phyloP scores from a whole-genome alignment of 768 basidiomycete genomes.

The Ramaria sp. region DNA sequence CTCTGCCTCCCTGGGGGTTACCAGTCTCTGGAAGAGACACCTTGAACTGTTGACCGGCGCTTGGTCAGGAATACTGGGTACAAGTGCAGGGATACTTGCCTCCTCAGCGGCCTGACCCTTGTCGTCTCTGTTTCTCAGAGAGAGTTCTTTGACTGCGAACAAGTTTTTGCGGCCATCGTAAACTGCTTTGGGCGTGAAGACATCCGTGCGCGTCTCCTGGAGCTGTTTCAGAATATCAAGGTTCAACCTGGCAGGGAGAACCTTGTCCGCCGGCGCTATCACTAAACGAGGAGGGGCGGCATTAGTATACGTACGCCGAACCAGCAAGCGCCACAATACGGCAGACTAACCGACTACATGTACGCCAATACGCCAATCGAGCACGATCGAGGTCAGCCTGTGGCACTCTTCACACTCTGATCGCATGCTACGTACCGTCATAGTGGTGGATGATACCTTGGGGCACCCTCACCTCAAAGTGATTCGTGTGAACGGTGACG shows the following conservation, averaged over 20 bases:
- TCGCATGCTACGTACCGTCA: slow-evolving; percentile 44
- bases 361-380: not conserved
- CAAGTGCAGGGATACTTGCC: slow-evolving; percentile 23
- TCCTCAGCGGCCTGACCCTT: slow-evolving; percentile 29
- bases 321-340: slow-evolving; percentile 8
- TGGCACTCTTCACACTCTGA: slow-evolving; percentile 3
- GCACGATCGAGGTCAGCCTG: not conserved
- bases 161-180: slow-evolving; percentile 78
- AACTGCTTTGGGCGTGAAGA: slow-evolving; percentile 64
- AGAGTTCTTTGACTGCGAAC: slow-evolving; percentile 50
- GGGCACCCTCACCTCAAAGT: slow-evolving; percentile 52
- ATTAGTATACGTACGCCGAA: not conserved
- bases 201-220: slow-evolving; percentile 46
- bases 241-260: slow-evolving; percentile 54
- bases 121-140: slow-evolving; percentile 39
- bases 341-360: slow-evolving; percentile 12
- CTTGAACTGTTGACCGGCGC: slow-evolving; percentile 37
- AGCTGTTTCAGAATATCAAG: slow-evolving; percentile 58
- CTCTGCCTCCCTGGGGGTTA: slow-evolving; percentile 13
- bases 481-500: slow-evolving; percentile 42
- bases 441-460: slow-evolving; percentile 64
- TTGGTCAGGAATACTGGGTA: slow-evolving; percentile 1
- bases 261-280: slow-evolving; percentile 60
- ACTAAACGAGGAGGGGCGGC: slow-evolving; percentile 24
- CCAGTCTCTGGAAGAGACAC: slow-evolving; percentile 38